These are phyloP conservation scores for Dipteronia dyeriana DNA, from an alignment of 345 rosid species.

Conservation along the genomic window DNA sequence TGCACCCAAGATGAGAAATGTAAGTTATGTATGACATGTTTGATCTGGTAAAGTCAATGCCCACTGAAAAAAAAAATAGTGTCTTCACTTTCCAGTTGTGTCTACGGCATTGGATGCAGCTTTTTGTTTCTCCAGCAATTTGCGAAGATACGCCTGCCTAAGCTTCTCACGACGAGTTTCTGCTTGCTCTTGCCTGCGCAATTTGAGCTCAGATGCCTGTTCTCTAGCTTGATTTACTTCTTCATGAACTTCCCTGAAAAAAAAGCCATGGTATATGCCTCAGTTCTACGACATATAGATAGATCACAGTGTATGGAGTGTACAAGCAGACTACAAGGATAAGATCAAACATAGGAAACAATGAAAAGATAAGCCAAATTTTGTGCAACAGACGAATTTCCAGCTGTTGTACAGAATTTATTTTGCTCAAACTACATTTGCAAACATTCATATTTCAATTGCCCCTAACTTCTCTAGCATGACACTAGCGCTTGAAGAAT, in stretches of 20 bases:
- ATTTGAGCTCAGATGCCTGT: slow-evolving; percentile 62
- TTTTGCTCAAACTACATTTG: background rate
- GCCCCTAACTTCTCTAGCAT: background rate
- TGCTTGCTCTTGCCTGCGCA: slow-evolving; percentile 76
- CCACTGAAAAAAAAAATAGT: background rate
- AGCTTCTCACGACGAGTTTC: slow-evolving; percentile 76
- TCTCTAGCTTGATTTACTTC: slow-evolving; percentile 90
- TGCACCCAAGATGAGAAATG: background rate
- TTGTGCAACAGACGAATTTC: background rate
- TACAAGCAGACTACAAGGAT: background rate
- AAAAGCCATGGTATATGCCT: background rate
- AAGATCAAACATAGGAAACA: background rate
- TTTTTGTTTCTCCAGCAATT: slow-evolving; percentile 82
- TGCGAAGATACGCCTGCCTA: slow-evolving; percentile 78
- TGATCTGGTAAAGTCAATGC: slow-evolving; percentile 1
- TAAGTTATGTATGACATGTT: background rate
- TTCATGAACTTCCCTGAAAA: slow-evolving; percentile 81
- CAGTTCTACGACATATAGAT: background rate
- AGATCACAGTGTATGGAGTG: background rate
- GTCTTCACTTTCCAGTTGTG: background rate
- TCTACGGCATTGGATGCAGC: slow-evolving; percentile 40
- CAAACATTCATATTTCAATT: background rate
- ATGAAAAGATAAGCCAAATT: background rate
- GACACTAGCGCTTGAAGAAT: background rate
- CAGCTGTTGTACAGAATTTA: background rate